Evolutionary conservation across 2,329 filamentous ascomycete species (phyloP).

Genomic region (Colletotrichum lentis): DNA sequence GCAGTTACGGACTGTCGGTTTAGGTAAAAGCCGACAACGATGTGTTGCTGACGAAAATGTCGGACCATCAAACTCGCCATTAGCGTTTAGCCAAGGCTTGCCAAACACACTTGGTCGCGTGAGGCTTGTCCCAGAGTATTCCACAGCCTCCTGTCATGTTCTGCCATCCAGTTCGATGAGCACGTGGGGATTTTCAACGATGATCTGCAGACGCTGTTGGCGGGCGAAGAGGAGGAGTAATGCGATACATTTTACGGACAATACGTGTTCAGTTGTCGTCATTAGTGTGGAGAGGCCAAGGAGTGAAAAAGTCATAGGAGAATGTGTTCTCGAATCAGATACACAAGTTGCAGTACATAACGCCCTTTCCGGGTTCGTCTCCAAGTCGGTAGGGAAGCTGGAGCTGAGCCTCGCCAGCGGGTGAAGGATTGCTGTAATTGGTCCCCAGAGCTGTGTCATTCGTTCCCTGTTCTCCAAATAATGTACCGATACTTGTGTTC

Average conservation of each 20-base stretch:
- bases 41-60: background rate
- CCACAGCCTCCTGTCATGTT: background rate
- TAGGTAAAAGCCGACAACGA: background rate
- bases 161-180: constrained; percentile 6
- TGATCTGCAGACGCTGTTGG: background rate
- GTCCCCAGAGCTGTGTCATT: background rate
- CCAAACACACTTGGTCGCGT: background rate
- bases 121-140: background rate
- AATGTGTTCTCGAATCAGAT: background rate
- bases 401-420: background rate
- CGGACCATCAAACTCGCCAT: background rate
- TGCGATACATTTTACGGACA: background rate
- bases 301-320: background rate
- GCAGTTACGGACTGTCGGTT: background rate
- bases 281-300: constrained; percentile 19
- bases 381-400: background rate
- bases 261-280: constrained; percentile 19
- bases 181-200: background rate
- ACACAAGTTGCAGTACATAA: background rate
- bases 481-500: background rate
- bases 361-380: background rate
- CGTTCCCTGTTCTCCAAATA: background rate
- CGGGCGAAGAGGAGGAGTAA: background rate
- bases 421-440: constrained; percentile 5
- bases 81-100: background rate